Percentiles rank a stretch among this genome's conserved stretches.
Conservation (phyloP, 23 red algal species). For the Chondrus crispus region DNA sequence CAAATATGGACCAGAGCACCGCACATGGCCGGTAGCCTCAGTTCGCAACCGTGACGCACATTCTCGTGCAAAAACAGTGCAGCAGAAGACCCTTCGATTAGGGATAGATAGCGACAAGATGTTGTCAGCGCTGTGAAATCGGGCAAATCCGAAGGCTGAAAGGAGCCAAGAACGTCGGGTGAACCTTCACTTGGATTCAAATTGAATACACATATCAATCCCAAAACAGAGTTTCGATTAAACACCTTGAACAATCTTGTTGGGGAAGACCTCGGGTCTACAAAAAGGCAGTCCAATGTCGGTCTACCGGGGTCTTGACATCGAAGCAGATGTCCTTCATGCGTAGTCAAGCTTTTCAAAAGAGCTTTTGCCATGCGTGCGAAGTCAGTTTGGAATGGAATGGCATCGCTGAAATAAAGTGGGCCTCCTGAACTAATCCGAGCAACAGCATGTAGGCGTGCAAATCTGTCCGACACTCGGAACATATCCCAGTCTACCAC, state of each 20-base stretch:
- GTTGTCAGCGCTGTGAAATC: not conserved
- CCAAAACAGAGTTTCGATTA: conserved; percentile 22
- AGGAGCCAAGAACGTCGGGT: not conserved
- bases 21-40: not conserved
- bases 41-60: not conserved
- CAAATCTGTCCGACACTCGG: not conserved
- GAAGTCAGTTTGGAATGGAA: not conserved
- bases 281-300: conserved; percentile 32
- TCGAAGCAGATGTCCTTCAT: conserved; percentile 32
- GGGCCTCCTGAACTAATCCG: conserved; percentile 63
- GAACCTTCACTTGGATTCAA: not conserved
- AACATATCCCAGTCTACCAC: conserved; percentile 91
- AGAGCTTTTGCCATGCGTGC: not conserved
- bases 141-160: conserved; percentile 15
- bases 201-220: conserved; percentile 44
- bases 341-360: conserved; percentile 18
- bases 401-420: conserved; percentile 48
- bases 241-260: conserved; percentile 39
- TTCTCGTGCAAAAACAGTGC: not conserved
- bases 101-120: not conserved
- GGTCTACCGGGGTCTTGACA: conserved; percentile 38
- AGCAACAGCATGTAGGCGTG: conserved; percentile 49
- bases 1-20: conserved; percentile 32
- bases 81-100: not conserved
- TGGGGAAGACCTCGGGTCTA: not conserved